Evolutionary conservation across 2,329 filamentous ascomycete genomes (phyloP).

Genomic region (Calonectria multiphialidica): DNA sequence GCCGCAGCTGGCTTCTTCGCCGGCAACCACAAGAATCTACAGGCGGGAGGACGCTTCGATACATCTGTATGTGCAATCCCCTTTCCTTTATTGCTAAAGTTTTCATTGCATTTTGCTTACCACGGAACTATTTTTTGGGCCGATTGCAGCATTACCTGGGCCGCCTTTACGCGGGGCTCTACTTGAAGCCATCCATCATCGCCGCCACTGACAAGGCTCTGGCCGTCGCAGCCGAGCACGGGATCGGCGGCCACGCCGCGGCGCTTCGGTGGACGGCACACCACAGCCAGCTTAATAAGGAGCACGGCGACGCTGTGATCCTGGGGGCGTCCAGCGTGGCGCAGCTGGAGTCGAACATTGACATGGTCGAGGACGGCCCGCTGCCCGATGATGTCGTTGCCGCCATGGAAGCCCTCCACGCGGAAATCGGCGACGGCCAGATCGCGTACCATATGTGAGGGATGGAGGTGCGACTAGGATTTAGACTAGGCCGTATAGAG

Average conservation of each 20-base stretch:
- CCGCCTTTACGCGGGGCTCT: conserved; percentile 40
- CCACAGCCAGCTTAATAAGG: conserved; percentile 49
- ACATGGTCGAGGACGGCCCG: conserved; percentile 53
- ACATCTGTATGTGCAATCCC: conserved; percentile 32
- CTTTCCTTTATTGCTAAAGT: not conserved
- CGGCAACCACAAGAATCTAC: conserved; percentile 37
- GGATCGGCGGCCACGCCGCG: conserved; percentile 53
- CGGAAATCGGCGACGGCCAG: conserved; percentile 26
- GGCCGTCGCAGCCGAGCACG: conserved; percentile 45
- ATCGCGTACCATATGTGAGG: conserved; percentile 36
- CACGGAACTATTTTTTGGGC: not conserved
- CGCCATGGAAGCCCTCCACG: conserved; percentile 36
- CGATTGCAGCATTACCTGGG: conserved; percentile 29
- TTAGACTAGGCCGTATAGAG: conserved; percentile 22
- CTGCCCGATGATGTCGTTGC: conserved; percentile 51
- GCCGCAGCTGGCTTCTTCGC: conserved; percentile 40
- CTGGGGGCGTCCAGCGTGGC: conserved; percentile 49
- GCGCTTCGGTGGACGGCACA: conserved; percentile 56
- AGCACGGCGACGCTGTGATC: conserved; percentile 52
- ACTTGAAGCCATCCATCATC: conserved; percentile 44
- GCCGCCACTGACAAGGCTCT: conserved; percentile 42
- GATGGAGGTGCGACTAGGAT: conserved; percentile 9
- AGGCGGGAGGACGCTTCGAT: conserved; percentile 40
- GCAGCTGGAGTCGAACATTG: conserved; percentile 52
- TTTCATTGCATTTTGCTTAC: not conserved